Evolutionary conservation across 148 eudicot genomes (phyloP), one percentile per base, ranked within the genome.

Genomic region (Nepenthes gracilis): DNA sequence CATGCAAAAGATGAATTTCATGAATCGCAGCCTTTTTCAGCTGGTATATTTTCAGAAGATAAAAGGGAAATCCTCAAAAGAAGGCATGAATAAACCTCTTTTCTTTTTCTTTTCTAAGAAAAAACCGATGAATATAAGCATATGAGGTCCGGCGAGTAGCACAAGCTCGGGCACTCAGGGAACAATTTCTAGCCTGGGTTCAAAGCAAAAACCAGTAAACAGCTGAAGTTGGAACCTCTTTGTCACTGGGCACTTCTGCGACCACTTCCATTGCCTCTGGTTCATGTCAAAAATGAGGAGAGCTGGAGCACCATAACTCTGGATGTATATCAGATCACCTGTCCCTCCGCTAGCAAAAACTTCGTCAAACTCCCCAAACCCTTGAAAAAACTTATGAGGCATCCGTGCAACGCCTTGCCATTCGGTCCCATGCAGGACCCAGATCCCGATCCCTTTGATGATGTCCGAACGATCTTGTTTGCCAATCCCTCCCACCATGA

Each of bases 221-320:
- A 93, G 91, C 78, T 93, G 98, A 67, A 93, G 96, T 0, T 96
- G 96, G 66, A 86, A 86, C 83, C 82, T 80, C 83, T 93, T 93
- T 0, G 79, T 73, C 50, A 88, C 95, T 1, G 98, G 98, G 56
- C 96, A 84, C 64, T 81, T 93, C 59, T 85, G 96, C 1, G 98
- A 74, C 98, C 98, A 93, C 74, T 56, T 85, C 96, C 96, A 88
- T 54, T 73, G 83, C 59, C 73, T 86, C 64, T 53, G 79, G 54
- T 68, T 82, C 67, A 93, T 69, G 49, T 93, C 91, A n/a, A 82
- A 93, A 57, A 75, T 78, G 47, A 93, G 85, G 66, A 93, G 86
- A n/a, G 81, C 72, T 1, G 98, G 94, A 23, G 88, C 90, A 14
- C 96, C 96, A 45, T 85, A 92, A 67, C 96, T 88, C 62, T 92